Conservation (phyloP, 2,329 filamentous ascomycete species). For the Claviceps sp. region DNA sequence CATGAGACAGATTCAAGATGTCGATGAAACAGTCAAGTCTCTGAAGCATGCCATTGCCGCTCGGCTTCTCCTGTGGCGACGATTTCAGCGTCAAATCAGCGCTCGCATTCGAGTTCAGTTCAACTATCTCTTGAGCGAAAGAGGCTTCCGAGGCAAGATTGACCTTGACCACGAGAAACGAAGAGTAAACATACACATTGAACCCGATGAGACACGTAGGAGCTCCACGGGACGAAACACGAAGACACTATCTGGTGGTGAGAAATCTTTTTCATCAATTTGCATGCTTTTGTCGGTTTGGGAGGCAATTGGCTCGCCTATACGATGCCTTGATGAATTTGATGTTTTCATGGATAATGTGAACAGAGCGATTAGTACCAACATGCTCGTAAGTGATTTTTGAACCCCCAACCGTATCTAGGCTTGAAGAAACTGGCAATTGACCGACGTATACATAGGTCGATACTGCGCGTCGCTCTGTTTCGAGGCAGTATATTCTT, state of each 20-base stretch:
- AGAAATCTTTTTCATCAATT: constrained; percentile 96
- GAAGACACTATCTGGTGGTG: constrained; percentile 86
- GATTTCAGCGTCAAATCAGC: constrained; percentile 75
- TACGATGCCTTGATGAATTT: constrained; percentile 93
- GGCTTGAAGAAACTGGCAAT: not conserved
- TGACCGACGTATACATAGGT: constrained; percentile 40
- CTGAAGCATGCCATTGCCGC: constrained; percentile 49
- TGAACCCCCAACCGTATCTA: not conserved
- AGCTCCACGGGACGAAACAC: constrained; percentile 64
- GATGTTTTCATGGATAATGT: constrained; percentile 99
- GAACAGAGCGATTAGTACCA: constrained; percentile 84
- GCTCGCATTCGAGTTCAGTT: constrained; percentile 78
- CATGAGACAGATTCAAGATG: constrained; percentile 26
- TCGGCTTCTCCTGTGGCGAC: constrained; percentile 62
- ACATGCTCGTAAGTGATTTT: constrained; percentile 64
- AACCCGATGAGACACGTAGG: constrained; percentile 55
- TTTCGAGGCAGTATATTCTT: constrained; percentile 89
- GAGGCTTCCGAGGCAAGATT: constrained; percentile 74
- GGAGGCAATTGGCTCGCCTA: constrained; percentile 95
- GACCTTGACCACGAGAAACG: constrained; percentile 64
- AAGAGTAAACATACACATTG: constrained; percentile 63
- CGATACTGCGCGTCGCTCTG: constrained; percentile 66
- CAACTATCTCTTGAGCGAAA: constrained; percentile 75
- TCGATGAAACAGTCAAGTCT: constrained; percentile 26
- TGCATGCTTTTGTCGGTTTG: constrained; percentile 86